Base-by-base conservation (phyloP, 2,329 filamentous ascomycete genomes). In the Scortechinia acanthostroma region DNA sequence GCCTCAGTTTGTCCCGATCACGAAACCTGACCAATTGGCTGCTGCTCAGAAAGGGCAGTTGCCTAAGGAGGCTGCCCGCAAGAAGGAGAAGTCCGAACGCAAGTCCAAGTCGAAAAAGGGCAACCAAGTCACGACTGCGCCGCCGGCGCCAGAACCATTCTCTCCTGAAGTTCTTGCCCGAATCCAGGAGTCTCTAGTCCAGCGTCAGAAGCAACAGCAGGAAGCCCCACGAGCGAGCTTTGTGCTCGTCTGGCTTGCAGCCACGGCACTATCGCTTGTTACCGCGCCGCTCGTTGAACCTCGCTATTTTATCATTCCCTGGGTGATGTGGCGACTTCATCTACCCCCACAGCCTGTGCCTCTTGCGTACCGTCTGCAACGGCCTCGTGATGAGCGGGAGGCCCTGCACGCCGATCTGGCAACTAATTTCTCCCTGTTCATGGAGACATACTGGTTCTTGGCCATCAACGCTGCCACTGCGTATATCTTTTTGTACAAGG, bases 271-370 rank as follows among this genome's bases (percentile, higher is more conserved):
- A 3, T 91, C 88, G 1, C 76, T 98, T 13, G 68, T 95, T 45
- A 93, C 89, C 1, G 91, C 93, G 0, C 91, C 93, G 0, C 75
- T 98, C 1, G 91, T 98, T 6, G 93, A 98, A 61, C 93, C 93
- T 14, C 79, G 93, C 14, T 98, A 98, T 63, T 95, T 95, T 62
- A 94, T 98, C 58, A 73, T 96, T 13, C 91, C 91, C 0, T 98
- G 90, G 89, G 77, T 96, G 5, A 82, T 96, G 55, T 97, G 91
- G 88, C 77, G 93, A 1, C 65, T 97, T 4, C 76, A 94, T 55
- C 66, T 94, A 1, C 88, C 88, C 6, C 10, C 35, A 17, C 35
- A 13, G 10, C 35, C 35, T 6, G 20, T 19, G 14, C 17, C 17
- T 13, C 13, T 17, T 13, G 35, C 20, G 6, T 40, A 13, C 35